A percentile compares a stretch with the other conserved stretches of the same genome.
These are phyloP conservation scores for Circinella minor DNA, from an alignment of 371 early-diverging fungal species.

Conservation along the genomic window DNA sequence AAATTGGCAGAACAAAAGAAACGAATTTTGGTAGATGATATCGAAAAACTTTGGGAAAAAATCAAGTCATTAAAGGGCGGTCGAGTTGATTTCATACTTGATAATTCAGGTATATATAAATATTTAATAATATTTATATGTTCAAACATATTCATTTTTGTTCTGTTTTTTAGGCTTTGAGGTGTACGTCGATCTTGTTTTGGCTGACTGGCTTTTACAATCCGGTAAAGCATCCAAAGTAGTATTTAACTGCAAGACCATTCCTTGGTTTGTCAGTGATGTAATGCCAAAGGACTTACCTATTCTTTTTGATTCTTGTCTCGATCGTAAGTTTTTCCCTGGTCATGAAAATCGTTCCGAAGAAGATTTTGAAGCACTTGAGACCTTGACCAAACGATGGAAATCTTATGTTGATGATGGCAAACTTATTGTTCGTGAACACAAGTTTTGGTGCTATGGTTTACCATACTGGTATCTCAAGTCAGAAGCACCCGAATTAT, in stretches of 20 bases:
- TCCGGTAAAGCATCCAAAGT: constrained; percentile 67
- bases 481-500: constrained; percentile 66
- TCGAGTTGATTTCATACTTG: constrained; percentile 81
- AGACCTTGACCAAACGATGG: constrained; percentile 72
- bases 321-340: constrained; percentile 51
- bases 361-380: constrained; percentile 53
- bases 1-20: constrained; percentile 38
- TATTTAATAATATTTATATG: too few relatives aligned
- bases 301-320: constrained; percentile 59
- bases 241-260: constrained; percentile 85
- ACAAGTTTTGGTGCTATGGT: constrained; percentile 89
- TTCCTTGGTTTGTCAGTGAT: constrained; percentile 96
- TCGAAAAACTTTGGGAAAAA: constrained; percentile 62
- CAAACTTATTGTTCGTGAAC: constrained; percentile 63
- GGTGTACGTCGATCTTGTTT: constrained; percentile 84
- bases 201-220: constrained; percentile 88
- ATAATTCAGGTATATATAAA: constrained; percentile 72
- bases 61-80: constrained; percentile 51
- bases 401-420: constrained; percentile 60
- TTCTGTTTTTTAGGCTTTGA: constrained; percentile 74
- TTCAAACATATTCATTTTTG: neutral
- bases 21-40: constrained; percentile 68
- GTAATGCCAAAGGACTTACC: constrained; percentile 81
- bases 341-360: constrained; percentile 23
- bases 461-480: constrained; percentile 78